Conservation (phyloP, 257 asterid species). For the Fraxinus excelsior region DNA sequence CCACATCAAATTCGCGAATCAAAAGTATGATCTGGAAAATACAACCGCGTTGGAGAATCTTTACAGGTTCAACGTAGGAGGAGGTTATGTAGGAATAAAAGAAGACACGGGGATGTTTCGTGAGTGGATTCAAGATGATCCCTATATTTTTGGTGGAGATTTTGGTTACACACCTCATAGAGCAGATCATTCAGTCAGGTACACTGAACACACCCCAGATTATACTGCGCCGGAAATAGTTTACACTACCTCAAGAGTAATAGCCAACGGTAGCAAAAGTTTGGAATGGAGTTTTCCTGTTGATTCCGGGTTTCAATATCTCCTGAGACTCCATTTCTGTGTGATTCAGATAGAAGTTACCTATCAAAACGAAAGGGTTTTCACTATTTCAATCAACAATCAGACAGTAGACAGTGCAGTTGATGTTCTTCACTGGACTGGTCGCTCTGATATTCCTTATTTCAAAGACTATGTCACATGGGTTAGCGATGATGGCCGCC, state of each 20-base stretch:
- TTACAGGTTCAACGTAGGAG: conserved; percentile 59
- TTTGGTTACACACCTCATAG: not conserved
- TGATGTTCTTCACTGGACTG: conserved; percentile 32
- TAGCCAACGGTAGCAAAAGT: not conserved
- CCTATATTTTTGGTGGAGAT: not conserved
- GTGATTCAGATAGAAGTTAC: conserved; percentile 27
- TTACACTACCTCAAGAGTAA: conserved; percentile 36
- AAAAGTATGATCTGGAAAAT: not conserved
- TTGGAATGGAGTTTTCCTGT: conserved; percentile 52
- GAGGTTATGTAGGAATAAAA: not conserved
- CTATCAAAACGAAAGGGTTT: conserved; percentile 21
- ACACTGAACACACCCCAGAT: conserved; percentile 35
- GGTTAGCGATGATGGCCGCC: conserved; percentile 26
- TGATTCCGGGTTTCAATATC: conserved; percentile 49
- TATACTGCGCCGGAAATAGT: conserved; percentile 54
- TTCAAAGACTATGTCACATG: conserved; percentile 39
- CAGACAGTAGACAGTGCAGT: conserved; percentile 11
- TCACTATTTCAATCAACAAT: conserved; percentile 26
- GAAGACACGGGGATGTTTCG: conserved; percentile 63
- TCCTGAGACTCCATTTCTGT: conserved; percentile 61
- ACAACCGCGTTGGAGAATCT: conserved; percentile 43
- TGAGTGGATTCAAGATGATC: conserved; percentile 34
- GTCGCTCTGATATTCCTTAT: conserved; percentile 33
- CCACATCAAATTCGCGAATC: not conserved
- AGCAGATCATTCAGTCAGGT: not conserved